phyloP scores from a whole-genome alignment of 1,284 basidiomycete genomes.

The Rhodotorula sp. region DNA sequence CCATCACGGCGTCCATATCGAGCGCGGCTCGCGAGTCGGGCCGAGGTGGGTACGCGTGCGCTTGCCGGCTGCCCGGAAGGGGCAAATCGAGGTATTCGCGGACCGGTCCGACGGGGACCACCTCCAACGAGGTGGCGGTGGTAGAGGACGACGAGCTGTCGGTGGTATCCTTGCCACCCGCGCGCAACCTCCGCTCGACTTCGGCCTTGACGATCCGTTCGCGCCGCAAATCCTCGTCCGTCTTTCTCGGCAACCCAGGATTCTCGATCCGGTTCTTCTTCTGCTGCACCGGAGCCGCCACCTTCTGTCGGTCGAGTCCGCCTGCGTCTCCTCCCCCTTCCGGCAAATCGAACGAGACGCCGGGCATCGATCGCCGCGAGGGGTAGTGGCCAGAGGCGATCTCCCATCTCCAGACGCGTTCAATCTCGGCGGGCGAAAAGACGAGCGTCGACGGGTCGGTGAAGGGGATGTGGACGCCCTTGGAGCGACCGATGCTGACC shows the following conservation, averaged over 20 bases:
- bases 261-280: conserved; percentile 28
- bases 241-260: conserved; percentile 27
- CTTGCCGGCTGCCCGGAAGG: conserved; percentile 51
- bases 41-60: conserved; percentile 62
- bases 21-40: conserved; percentile 75
- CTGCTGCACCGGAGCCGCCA: conserved; percentile 6
- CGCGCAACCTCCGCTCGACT: conserved; percentile 26
- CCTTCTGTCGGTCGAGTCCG: background rate
- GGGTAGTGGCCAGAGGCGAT: conserved; percentile 86
- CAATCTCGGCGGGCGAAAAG: conserved; percentile 69
- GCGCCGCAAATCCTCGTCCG: conserved; percentile 23
- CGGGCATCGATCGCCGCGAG: conserved; percentile 56
- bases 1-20: conserved; percentile 82
- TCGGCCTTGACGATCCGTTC: conserved; percentile 29
- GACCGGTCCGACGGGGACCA: conserved; percentile 60
- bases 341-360: conserved; percentile 25
- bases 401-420: conserved; percentile 91
- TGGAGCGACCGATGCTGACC: background rate
- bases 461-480: conserved; percentile 56
- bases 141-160: conserved; percentile 21
- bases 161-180: conserved; percentile 6
- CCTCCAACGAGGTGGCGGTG: conserved; percentile 20
- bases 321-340: conserved; percentile 10
- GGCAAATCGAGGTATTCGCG: conserved; percentile 69
- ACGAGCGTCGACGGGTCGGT: conserved; percentile 72